phyloP scores from a whole-genome alignment of 768 basidiomycete species.

The Leccinum variicolor region DNA sequence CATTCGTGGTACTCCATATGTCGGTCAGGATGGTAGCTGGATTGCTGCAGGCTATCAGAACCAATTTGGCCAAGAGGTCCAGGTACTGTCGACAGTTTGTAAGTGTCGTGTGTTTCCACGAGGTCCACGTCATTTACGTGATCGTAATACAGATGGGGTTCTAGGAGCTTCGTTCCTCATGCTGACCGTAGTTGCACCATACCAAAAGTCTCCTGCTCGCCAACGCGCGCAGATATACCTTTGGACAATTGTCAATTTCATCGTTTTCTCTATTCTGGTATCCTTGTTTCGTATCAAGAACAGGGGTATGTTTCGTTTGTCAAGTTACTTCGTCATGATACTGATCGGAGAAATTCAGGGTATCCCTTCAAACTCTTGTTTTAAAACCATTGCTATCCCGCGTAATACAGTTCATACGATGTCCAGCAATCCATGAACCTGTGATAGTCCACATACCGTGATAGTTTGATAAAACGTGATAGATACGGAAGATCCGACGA shows the following conservation, averaged over 20 bases:
- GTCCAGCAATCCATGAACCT: background rate
- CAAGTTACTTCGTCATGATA: background rate
- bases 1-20: slow-evolving; percentile 78
- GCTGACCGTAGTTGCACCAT: slow-evolving; percentile 78
- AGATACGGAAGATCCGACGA: slow-evolving; percentile 24
- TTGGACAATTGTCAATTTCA: slow-evolving; percentile 77
- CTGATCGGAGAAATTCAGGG: slow-evolving; percentile 36
- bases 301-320: slow-evolving; percentile 48
- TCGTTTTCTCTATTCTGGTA: slow-evolving; percentile 84
- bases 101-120: slow-evolving; percentile 32
- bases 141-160: slow-evolving; percentile 61
- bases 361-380: slow-evolving; percentile 81
- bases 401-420: background rate
- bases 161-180: slow-evolving; percentile 76
- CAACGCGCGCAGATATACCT: slow-evolving; percentile 89
- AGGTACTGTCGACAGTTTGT: slow-evolving; percentile 86
- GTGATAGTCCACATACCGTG: background rate
- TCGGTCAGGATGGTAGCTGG: slow-evolving; percentile 64
- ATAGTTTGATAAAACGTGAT: slow-evolving; percentile 11
- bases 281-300: slow-evolving; percentile 92
- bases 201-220: slow-evolving; percentile 63
- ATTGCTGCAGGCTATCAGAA: slow-evolving; percentile 87
- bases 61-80: slow-evolving; percentile 91
- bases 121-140: background rate
- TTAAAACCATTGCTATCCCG: slow-evolving; percentile 30